These are phyloP conservation scores for Amphibolis antarctica DNA, from an alignment of 106 monocot species.

Conservation along the genomic window DNA sequence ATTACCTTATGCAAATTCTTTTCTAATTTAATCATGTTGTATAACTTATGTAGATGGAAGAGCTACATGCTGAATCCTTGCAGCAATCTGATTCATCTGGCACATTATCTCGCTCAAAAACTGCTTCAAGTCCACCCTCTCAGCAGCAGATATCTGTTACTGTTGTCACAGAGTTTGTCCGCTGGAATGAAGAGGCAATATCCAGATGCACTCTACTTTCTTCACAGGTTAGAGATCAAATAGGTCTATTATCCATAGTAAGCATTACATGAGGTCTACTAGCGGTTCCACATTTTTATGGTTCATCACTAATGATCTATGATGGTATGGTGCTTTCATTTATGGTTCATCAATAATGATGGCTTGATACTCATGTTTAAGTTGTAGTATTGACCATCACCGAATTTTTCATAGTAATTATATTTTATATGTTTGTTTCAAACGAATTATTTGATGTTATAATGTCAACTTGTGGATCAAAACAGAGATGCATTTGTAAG, in stretches of 20 bases:
- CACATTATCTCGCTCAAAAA: constrained; percentile 56
- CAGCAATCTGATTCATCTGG: constrained; percentile 77
- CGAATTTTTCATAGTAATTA: too few relatives aligned
- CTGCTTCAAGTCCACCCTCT: constrained; percentile 27
- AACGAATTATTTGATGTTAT: too few relatives aligned
- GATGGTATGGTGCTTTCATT: too few relatives aligned
- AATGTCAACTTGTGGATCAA: too few relatives aligned
- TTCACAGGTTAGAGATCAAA: constrained; percentile 49
- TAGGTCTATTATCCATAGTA: not conserved
- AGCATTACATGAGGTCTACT: not conserved
- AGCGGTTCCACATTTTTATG: not conserved
- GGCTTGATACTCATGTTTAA: too few relatives aligned
- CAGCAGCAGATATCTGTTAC: constrained; percentile 95
- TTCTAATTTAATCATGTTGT: not conserved
- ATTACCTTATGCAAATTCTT: too few relatives aligned
- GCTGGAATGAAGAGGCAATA: constrained; percentile 98
- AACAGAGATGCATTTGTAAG: too few relatives aligned
- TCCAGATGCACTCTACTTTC: constrained; percentile 84
- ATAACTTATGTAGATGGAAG: constrained; percentile 48
- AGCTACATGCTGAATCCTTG: constrained; percentile 64
- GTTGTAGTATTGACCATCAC: too few relatives aligned
- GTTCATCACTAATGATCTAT: too few relatives aligned
- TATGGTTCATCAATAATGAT: too few relatives aligned
- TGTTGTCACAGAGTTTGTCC: constrained; percentile 90
- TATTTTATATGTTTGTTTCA: too few relatives aligned